Evolutionary conservation across 768 basidiomycete genomes (phyloP).

Genomic region (Auriscalpium microsporum): DNA sequence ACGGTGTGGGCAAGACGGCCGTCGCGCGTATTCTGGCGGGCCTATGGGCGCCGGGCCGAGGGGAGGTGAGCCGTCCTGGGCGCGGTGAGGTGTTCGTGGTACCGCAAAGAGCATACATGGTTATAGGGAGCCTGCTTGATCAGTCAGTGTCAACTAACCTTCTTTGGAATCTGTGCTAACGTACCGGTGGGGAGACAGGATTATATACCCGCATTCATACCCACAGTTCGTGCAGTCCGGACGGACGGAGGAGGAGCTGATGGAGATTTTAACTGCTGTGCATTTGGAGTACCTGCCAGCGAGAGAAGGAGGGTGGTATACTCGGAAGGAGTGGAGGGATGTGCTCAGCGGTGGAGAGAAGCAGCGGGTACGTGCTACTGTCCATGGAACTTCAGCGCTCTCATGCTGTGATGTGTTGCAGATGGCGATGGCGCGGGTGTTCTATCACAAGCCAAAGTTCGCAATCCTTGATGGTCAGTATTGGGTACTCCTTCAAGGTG

Average conservation of each 20-base stretch:
- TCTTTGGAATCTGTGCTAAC: not conserved
- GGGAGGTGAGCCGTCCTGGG: slow-evolving; percentile 20
- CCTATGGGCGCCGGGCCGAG: slow-evolving; percentile 60
- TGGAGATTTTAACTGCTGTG: slow-evolving; percentile 70
- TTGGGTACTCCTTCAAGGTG: not conserved
- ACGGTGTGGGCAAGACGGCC: slow-evolving; percentile 87
- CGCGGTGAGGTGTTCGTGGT: slow-evolving; percentile 59
- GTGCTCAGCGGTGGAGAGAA: slow-evolving; percentile 96
- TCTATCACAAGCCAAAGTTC: slow-evolving; percentile 79
- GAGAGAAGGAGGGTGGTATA: slow-evolving; percentile 84
- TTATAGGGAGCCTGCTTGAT: slow-evolving; percentile 77
- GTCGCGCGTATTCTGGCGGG: slow-evolving; percentile 85
- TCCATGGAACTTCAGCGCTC: not conserved
- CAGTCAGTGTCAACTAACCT: slow-evolving; percentile 39
- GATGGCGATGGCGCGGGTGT: slow-evolving; percentile 91
- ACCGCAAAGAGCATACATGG: slow-evolving; percentile 92
- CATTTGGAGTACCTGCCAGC: slow-evolving; percentile 79
- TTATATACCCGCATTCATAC: slow-evolving; percentile 88
- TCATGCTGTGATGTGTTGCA: slow-evolving; percentile 19
- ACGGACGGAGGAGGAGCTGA: slow-evolving; percentile 58
- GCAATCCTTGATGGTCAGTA: slow-evolving; percentile 77
- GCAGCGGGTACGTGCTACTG: slow-evolving; percentile 53
- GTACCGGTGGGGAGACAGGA: slow-evolving; percentile 22
- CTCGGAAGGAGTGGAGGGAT: slow-evolving; percentile 93
- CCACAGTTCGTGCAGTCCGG: slow-evolving; percentile 56